Evolutionary conservation across 495 filamentous ascomycete genomes (phyloP), one percentile per base, ranked within the genome.

Genomic region (Margaritispora aquatica): DNA sequence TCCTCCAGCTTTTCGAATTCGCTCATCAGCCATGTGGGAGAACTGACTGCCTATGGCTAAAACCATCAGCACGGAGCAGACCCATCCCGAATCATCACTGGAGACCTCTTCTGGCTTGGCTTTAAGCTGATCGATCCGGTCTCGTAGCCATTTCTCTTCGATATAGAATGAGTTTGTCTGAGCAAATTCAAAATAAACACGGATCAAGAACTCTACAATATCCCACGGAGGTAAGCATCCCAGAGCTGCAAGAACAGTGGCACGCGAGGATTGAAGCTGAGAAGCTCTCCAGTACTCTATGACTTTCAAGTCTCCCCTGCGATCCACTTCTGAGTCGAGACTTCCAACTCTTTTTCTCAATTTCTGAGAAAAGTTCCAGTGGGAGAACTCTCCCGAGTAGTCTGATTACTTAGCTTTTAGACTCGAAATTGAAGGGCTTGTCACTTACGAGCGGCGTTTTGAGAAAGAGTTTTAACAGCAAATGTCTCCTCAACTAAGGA

Each of bases 1-100:
- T 44, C 38, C 38, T 44, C 19, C 2, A 2, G 17, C 15, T 3
- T 8, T 44, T n/a, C 38, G 38, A 9, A 7, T 17, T 17, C 38
- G 38, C 17, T 70, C 61, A 7, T 75, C 75, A 55, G 75, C 76
- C 73, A 81, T 78, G 58, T 81, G 75, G 1, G 77, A 76, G 62
- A 79, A 81, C 59, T 81, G 78, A 2, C 77, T 80, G n/a, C 78
- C 78, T 10, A 81, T 74, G 1, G 78, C 78, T 7, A 81, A 62
- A 1, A 77, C 71, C 74, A 78, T 79, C 29, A 80, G 62, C 13
- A 81, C 73, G n/a, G 73, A 66, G 61, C 77, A 78, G 9, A 79
- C 70, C 0, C 71, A 72, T 2, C 71, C 71, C 0, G 77, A 73
- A 65, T 80, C 78, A 24, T 75, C 71, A n/a, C 71, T 71, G 5